phyloP scores from a whole-genome alignment of 768 basidiomycete species.

The Lentinula sp. region DNA sequence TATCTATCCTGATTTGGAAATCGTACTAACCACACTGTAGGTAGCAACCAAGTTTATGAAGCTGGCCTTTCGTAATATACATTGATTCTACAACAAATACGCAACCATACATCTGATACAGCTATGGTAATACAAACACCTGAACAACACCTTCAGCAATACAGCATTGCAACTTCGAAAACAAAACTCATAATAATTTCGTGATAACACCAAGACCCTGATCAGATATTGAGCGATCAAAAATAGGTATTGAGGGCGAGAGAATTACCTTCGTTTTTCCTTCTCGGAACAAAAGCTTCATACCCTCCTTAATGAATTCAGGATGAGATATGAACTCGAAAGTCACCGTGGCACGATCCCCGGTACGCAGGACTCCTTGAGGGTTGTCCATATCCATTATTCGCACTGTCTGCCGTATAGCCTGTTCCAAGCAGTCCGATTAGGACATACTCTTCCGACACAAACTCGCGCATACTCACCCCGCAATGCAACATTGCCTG shows the following conservation, averaged over 20 bases:
- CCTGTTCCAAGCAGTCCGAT: slow-evolving; percentile 31
- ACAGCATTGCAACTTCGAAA: neutral
- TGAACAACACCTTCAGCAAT: neutral
- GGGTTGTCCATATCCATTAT: slow-evolving; percentile 91
- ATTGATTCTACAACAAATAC: neutral
- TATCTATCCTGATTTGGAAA: too few species aligned
- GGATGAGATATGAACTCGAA: slow-evolving; percentile 93
- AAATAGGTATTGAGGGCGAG: neutral
- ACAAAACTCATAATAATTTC: slow-evolving; percentile 39
- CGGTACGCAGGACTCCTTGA: slow-evolving; percentile 84
- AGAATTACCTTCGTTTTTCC: slow-evolving; percentile 82
- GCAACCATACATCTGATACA: neutral
- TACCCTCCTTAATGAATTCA: slow-evolving; percentile 89
- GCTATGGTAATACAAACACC: neutral
- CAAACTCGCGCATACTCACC: slow-evolving; percentile 29
- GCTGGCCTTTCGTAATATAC: neutral
- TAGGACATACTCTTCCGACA: neutral
- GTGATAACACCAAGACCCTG: slow-evolving; percentile 80
- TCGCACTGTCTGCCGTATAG: slow-evolving; percentile 85
- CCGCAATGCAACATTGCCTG: slow-evolving; percentile 94
- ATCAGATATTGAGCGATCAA: slow-evolving; percentile 5
- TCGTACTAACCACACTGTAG: too few species aligned
- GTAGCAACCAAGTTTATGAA: too few species aligned
- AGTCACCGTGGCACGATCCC: slow-evolving; percentile 89
- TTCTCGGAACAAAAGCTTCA: slow-evolving; percentile 91